These are phyloP conservation scores for Camillea tinctor DNA, from an alignment of 2,329 filamentous ascomycete genomes.

Conservation along the genomic window DNA sequence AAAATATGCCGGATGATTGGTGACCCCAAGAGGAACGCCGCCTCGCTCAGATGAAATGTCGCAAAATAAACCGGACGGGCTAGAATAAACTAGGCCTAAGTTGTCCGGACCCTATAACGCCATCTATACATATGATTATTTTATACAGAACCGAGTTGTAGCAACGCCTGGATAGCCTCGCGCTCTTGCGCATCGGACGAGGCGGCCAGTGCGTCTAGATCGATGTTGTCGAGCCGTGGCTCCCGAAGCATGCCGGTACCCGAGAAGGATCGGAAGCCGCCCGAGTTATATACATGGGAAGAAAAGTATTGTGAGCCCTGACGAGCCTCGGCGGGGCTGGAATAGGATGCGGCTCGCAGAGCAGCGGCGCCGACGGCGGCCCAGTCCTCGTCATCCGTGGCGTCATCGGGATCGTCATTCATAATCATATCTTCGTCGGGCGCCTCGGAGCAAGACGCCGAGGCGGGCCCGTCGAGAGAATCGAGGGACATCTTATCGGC, in stretches of 20 bases:
- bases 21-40: slow-evolving; percentile 29
- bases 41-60: slow-evolving; percentile 25
- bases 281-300: slow-evolving; percentile 49
- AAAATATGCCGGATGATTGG: slow-evolving; percentile 23
- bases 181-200: slow-evolving; percentile 71
- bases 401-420: slow-evolving; percentile 77
- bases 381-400: slow-evolving; percentile 97
- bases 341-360: slow-evolving; percentile 67
- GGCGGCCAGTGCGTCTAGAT: slow-evolving; percentile 50
- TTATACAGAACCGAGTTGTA: slow-evolving; percentile 80
- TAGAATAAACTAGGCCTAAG: slow-evolving; percentile 26
- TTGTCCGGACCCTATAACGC: slow-evolving; percentile 44
- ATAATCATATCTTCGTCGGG: slow-evolving; percentile 63
- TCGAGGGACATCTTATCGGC: slow-evolving; percentile 94
- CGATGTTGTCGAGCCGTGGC: slow-evolving; percentile 50
- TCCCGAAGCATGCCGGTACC: slow-evolving; percentile 53
- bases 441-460: slow-evolving; percentile 75
- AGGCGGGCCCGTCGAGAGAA: slow-evolving; percentile 62
- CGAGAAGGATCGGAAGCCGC: slow-evolving; percentile 48
- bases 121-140: slow-evolving; percentile 53
- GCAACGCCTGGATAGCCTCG: slow-evolving; percentile 76
- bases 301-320: slow-evolving; percentile 49
- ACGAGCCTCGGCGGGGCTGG: slow-evolving; percentile 54
- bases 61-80: slow-evolving; percentile 25
- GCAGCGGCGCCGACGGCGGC: slow-evolving; percentile 83